Evolutionary conservation across 345 rosid species (phyloP).

Genomic region (Raphanus raphanistrum): DNA sequence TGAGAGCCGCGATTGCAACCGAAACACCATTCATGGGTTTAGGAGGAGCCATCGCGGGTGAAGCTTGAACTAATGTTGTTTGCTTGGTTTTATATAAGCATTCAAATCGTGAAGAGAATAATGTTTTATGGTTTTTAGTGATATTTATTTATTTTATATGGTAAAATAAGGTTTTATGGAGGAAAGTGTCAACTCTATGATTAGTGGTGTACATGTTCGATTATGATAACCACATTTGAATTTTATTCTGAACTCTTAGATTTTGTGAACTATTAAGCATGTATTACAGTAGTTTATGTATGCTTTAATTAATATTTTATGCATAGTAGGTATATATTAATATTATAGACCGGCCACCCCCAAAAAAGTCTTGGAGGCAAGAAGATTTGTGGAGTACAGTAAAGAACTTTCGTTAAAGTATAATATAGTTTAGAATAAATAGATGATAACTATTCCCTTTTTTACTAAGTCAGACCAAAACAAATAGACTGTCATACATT

Average conservation of each 20-base stretch:
- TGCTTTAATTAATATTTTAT: slow-evolving; percentile 29
- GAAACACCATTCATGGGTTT: slow-evolving; percentile 22
- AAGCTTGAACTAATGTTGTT: slow-evolving; percentile 18
- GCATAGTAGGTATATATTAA: slow-evolving; percentile 18
- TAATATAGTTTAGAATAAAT: too few relatives aligned
- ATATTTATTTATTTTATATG: background rate
- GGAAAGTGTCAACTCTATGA: slow-evolving; percentile 41
- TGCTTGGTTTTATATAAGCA: slow-evolving; percentile 18
- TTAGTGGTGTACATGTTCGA: slow-evolving; percentile 54
- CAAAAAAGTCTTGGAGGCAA: slow-evolving; percentile 12
- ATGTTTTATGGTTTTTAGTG: background rate
- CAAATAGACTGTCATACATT: background rate
- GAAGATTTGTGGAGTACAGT: background rate
- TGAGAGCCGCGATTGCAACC: slow-evolving; percentile 24
- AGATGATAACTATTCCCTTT: background rate
- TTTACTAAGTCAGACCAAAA: background rate
- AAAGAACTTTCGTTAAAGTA: background rate
- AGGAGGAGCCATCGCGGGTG: slow-evolving; percentile 28
- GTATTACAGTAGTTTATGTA: slow-evolving; percentile 19
- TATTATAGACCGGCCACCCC: slow-evolving; percentile 23
- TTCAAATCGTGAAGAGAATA: background rate
- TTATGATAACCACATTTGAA: slow-evolving; percentile 53
- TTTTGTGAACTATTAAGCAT: slow-evolving; percentile 18
- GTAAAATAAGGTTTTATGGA: background rate
- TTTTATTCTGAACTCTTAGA: slow-evolving; percentile 28